Base-by-base conservation (phyloP, 345 rosid species). In the Sisymbrium altissimum region DNA sequence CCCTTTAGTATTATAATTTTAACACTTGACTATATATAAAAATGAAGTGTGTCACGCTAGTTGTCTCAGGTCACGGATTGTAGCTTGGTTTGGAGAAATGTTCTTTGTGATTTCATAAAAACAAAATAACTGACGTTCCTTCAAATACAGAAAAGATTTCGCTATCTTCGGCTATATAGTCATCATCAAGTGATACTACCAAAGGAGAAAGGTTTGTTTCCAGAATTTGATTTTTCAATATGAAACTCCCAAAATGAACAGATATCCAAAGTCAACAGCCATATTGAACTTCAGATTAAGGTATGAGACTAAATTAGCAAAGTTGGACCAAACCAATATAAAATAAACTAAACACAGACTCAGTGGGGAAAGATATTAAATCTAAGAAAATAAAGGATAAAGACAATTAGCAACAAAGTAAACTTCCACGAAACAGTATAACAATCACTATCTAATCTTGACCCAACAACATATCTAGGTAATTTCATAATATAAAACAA, bases 341-440 rank as follows among this genome's bases (percentile, higher is more conserved):
- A 43, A 56, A 11, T 45, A 18, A 17, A 36, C 12, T 38, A 66
- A 38, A 66, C 19, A 55, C 58, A 46, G 50, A 35, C 55, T 39
- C 23, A 35, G 6, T 56, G 66, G 14, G 33, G 45, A 23, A 2
- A 44, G 3, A 65, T 11, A 50, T n/a, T 19, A 61, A 74, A 38
- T 45, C 52, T 48, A 58, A 45, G 21, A 29, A 39, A 61, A 17
- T 8, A 27, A 3, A 15, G 33, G 78, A 67, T 10, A 68, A 41
- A 40, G 74, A 75, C 66, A 45, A 43, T 6, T 53, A n/a, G 45
- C 54, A 30, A 57, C 43, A 59, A 46, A 4, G 38, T 50, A 75
- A 75, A 68, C 64, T 75, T 75, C 79, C 55, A 68, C 14, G 79
- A 68, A 75, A 68, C 64, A 68, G 3, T 6, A 43, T 7, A 61